A percentile compares a stretch with the other conserved stretches of the same genome.
These are phyloP conservation scores for Kuraishia cidri DNA, from an alignment of 805 yeast species.

Conservation along the genomic window DNA sequence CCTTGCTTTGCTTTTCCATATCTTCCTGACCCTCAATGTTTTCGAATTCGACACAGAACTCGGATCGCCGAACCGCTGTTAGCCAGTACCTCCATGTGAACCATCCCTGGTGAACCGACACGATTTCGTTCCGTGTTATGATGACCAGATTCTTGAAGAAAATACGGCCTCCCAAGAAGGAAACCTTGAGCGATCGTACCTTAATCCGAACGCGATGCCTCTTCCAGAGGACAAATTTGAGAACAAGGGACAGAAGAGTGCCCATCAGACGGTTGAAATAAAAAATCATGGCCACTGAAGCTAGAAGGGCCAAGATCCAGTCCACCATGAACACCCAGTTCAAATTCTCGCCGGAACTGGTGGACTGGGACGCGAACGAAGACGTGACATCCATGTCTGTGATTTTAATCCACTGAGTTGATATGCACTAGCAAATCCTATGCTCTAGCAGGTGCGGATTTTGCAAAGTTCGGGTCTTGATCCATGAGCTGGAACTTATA, in stretches of 20 bases:
- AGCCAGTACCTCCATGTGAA: slow-evolving; percentile 94
- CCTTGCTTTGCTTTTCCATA: slow-evolving; percentile 10
- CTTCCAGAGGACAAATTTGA: slow-evolving; percentile 58
- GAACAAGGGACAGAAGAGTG: slow-evolving; percentile 35
- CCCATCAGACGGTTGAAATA: slow-evolving; percentile 73
- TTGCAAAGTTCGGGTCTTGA: no score
- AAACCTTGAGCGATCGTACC: slow-evolving; percentile 66
- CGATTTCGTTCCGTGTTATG: slow-evolving; percentile 64
- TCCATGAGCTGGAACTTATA: no score
- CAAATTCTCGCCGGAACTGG: slow-evolving; percentile 9
- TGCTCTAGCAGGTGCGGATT: no score
- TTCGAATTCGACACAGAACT: slow-evolving; percentile 11
- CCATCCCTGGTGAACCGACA: slow-evolving; percentile 62
- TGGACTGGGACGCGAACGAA: slow-evolving; percentile 1
- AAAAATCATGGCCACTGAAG: slow-evolving; percentile 59
- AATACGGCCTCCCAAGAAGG: slow-evolving; percentile 76
- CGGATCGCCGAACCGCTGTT: slow-evolving; percentile 29
- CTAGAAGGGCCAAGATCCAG: slow-evolving; percentile 64
- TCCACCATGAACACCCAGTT: slow-evolving; percentile 76
- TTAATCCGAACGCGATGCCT: slow-evolving; percentile 46
- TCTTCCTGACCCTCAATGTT: slow-evolving; percentile 12
- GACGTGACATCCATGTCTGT: slow-evolving; percentile 3
- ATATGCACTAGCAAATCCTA: no score
- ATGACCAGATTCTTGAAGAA: slow-evolving; percentile 69
- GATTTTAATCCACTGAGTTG: no score